These are phyloP conservation scores for Aspergillus proliferans DNA, from an alignment of 2,329 filamentous ascomycete species.

Conservation along the genomic window DNA sequence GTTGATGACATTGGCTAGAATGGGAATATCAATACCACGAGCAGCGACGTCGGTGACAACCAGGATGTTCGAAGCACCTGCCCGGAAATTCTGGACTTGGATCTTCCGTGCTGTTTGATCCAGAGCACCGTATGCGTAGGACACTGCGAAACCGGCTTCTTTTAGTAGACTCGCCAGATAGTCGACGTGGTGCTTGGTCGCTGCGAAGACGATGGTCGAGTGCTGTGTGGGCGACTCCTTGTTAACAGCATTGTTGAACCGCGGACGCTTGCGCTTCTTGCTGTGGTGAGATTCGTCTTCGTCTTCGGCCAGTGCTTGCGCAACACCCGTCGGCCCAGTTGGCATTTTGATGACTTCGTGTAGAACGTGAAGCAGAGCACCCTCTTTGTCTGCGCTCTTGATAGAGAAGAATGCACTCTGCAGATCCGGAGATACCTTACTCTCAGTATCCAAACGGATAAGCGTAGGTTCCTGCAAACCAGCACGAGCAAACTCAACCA, in stretches of 20 bases:
- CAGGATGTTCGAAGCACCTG: conserved; percentile 77
- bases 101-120: conserved; percentile 90
- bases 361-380: conserved; percentile 78
- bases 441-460: conserved; percentile 85
- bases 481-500: conserved; percentile 92
- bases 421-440: conserved; percentile 93
- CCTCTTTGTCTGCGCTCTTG: conserved; percentile 91
- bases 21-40: conserved; percentile 93
- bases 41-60: conserved; percentile 97
- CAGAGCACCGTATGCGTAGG: conserved; percentile 88
- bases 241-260: conserved; percentile 45
- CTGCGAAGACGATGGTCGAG: conserved; percentile 90
- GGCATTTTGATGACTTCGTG: conserved; percentile 93
- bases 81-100: conserved; percentile 84
- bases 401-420: conserved; percentile 91
- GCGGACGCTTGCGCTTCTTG: conserved; percentile 45
- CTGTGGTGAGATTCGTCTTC: conserved; percentile 40
- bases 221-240: conserved; percentile 74
- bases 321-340: conserved; percentile 54
- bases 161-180: conserved; percentile 79
- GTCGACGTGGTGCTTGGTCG: conserved; percentile 96
- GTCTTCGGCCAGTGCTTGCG: conserved; percentile 31
- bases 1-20: conserved; percentile 95
- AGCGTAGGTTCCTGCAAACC: conserved; percentile 88
- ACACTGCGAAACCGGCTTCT: conserved; percentile 77